Evolutionary conservation across 306 rosid genomes (phyloP), one percentile per base, ranked within the genome.

Genomic region (Gynostemma pentaphyllum): DNA sequence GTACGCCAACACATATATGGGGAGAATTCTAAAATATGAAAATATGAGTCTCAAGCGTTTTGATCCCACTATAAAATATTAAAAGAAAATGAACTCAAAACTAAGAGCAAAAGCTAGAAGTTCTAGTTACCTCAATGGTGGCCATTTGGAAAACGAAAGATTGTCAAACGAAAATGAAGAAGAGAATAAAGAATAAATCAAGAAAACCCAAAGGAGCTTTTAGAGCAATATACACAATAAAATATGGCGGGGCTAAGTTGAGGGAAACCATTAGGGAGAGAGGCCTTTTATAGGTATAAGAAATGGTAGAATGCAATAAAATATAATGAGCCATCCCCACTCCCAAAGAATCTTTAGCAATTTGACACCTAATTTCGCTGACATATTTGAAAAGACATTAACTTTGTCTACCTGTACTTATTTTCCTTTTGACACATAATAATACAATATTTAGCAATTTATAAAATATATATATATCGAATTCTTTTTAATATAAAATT

Each of bases 51-150:
- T 0, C 10, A 34, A 32, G 39, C 10, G 63, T 7, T 9, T 55
- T 30, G 62, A 55, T 55, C 24, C 9, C n/a, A n/a, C 0, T 11
- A 32, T 13, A 16, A 51, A 51, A 24, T 13, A 26, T 5, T 51
- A 51, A 5, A 22, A n/a, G n/a, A 8, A 49, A 11, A 28, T 49
- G 5, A 22, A 23, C 30, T n/a, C 7, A 49, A 29, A 52, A 16
- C 23, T 23, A 45, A 5, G 23, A 45, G 49, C 52, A 11, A 9
- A 10, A 45, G 23, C 22, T n/a, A 30, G 19, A 40, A 22, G 45
- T 19, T 19, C 37, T 46, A 37, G 10, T 78, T 88, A 92, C 98
- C 98, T 92, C 95, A 78, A 61, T 86, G 47, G 74, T 68, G 90
- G 98, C 95, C 96, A 92, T 92, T 80, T 73, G 80, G 81, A 14